Evolutionary conservation across 208 protist species (phyloP).

Genomic region (Leishmania tropica): DNA sequence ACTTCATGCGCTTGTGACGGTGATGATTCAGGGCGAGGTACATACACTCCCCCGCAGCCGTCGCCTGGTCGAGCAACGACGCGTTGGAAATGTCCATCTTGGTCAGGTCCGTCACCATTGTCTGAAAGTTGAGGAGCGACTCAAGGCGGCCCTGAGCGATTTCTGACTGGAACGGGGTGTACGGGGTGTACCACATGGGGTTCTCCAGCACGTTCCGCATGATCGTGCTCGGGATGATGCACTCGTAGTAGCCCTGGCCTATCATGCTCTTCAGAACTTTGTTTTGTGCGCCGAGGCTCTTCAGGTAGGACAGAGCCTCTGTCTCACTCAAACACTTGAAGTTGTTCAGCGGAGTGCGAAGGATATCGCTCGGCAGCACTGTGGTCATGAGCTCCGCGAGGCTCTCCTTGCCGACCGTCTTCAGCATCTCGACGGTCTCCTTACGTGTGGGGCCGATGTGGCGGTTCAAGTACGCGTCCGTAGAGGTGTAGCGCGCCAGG

Average conservation of each 20-base stretch:
- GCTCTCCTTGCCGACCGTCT: constrained; percentile 62
- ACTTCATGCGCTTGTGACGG: constrained; percentile 55
- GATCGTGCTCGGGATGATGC: constrained; percentile 91
- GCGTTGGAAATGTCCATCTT: constrained; percentile 95
- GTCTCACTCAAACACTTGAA: constrained; percentile 69
- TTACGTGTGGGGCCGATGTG: constrained; percentile 88
- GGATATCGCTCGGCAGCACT: constrained; percentile 73
- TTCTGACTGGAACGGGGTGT: constrained; percentile 98
- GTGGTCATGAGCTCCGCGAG: constrained; percentile 83
- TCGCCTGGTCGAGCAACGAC: constrained; percentile 96
- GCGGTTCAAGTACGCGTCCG: constrained; percentile 89
- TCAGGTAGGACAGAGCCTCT: constrained; percentile 68
- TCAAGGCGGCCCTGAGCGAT: constrained; percentile 97
- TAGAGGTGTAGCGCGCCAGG: constrained; percentile 51
- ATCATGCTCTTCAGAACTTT: constrained; percentile 92
- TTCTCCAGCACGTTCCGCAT: constrained; percentile 98
- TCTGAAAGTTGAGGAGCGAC: constrained; percentile 98
- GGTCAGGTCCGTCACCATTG: constrained; percentile 96
- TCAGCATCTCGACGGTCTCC: constrained; percentile 92
- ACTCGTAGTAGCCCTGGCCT: constrained; percentile 94
- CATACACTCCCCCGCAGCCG: constrained; percentile 72
- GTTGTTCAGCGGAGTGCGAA: constrained; percentile 51
- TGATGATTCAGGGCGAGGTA: constrained; percentile 62
- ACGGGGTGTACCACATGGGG: constrained; percentile 99
- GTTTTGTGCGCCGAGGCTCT: constrained; percentile 75